Percentiles rank a stretch among this genome's conserved stretches.
Evolutionary conservation across 805 yeast genomes (phyloP).

Genomic region (Priceomyces carsonii): DNA sequence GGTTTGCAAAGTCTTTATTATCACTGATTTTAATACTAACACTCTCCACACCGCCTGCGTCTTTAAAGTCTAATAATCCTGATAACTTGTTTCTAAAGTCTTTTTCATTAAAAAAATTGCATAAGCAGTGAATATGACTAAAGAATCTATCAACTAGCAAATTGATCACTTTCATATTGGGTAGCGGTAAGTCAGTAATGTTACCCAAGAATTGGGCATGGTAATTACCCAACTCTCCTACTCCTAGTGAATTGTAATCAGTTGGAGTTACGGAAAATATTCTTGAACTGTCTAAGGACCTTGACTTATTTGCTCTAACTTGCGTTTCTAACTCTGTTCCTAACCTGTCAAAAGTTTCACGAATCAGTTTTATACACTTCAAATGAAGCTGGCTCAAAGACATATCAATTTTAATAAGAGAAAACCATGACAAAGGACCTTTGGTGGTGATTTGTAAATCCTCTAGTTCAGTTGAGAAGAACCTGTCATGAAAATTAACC

Average conservation of each 20-base stretch:
- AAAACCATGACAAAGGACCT: slow-evolving; percentile 35
- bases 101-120: not conserved
- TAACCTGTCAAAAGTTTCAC: not conserved
- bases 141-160: slow-evolving; percentile 42
- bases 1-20: not conserved
- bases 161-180: slow-evolving; percentile 36
- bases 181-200: slow-evolving; percentile 34
- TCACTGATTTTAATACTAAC: not conserved
- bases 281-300: not conserved
- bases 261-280: not conserved
- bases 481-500: not conserved
- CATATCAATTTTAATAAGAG: slow-evolving; percentile 27
- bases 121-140: slow-evolving; percentile 20
- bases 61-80: not conserved
- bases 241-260: too few relatives aligned
- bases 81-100: not conserved
- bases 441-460: slow-evolving; percentile 1
- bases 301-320: not conserved
- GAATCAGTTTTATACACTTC: not conserved
- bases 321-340: not conserved
- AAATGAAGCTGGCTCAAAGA: slow-evolving; percentile 10
- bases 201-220: too few relatives aligned
- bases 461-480: not conserved
- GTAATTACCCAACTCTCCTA: too few relatives aligned
- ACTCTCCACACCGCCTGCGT: not conserved